phyloP scores from a whole-genome alignment of 768 basidiomycete species.

The Naematelia encephala region DNA sequence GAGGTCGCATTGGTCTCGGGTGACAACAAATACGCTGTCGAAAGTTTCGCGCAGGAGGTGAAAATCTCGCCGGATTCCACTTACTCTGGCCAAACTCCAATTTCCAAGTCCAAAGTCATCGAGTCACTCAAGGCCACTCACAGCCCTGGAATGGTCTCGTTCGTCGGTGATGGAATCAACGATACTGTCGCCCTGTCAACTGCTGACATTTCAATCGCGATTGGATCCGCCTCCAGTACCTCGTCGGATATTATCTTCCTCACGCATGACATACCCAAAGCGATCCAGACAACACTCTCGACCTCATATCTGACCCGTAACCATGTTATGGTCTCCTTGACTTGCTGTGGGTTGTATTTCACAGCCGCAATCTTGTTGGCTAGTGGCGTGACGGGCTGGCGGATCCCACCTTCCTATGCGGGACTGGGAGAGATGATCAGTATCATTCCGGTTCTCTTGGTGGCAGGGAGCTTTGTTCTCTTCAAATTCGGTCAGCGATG shows the following conservation, averaged over 20 bases:
- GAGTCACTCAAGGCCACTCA: neutral
- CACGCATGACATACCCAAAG: neutral
- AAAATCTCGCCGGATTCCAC: neutral
- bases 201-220: neutral
- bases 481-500: too few species aligned
- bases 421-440: neutral
- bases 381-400: neutral
- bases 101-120: neutral
- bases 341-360: neutral
- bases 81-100: neutral
- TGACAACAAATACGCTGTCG: neutral
- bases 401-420: neutral
- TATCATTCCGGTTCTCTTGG: neutral
- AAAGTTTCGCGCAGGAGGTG: neutral
- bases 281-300: neutral
- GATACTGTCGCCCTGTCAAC: neutral
- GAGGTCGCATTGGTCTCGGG: neutral
- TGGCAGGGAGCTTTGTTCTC: too few species aligned
- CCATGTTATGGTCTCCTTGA: neutral
- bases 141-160: neutral
- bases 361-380: neutral
- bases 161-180: constrained; percentile 4
- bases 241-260: neutral
- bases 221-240: neutral
- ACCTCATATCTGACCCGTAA: neutral